Base-by-base conservation (phyloP, 1,139 yeast species). In the Sugiyamaella sp. region DNA sequence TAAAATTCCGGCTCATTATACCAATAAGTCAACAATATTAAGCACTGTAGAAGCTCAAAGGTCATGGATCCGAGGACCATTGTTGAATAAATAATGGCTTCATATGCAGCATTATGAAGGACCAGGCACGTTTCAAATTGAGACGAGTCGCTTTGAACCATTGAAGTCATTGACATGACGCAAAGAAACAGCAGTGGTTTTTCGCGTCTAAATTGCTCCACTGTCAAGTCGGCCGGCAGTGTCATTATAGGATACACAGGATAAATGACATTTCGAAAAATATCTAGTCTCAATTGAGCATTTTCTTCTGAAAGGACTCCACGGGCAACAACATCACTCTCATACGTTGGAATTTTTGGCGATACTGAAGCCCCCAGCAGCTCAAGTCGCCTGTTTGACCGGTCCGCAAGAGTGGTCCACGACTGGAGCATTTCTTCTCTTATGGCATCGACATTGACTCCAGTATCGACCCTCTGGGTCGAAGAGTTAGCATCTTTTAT, bases 1-100 rank as follows among this genome's bases (percentile, higher is more conserved):
- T 87, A 86, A 61, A 88, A 74, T 68, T 89, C 96, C 0, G 96
- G 89, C 4, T 89, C 81, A 60, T 86, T 88, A 67, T 89, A 89
- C 95, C 96, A 90, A 33, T 85, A 69, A 38, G 86, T 79, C 51
- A 87, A 71, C 2, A 88, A 64, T 25, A 87, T 64, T 46, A 87
- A 70, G 17, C 85, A 73, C 66, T 86, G 84, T 41, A 89, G 71
- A 49, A 89, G 71, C 65, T 88, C 93, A 21, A 84, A 73, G 5
- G 85, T 79, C 70, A 88, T 89, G 54, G 81, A 76, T n/a, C 96
- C 96, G 21, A 79, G 75, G 12, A 86, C 77, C 71, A 89, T 71
- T 6, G 85, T 79, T 62, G 88, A 91, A 48, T 78, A 76, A 2
- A 86, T 73, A 1, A 88, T 69, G 6, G 83, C 70, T 60, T 79